Evolutionary conservation across 495 filamentous ascomycete species (phyloP).

Genomic region (Bombardia bombarda): DNA sequence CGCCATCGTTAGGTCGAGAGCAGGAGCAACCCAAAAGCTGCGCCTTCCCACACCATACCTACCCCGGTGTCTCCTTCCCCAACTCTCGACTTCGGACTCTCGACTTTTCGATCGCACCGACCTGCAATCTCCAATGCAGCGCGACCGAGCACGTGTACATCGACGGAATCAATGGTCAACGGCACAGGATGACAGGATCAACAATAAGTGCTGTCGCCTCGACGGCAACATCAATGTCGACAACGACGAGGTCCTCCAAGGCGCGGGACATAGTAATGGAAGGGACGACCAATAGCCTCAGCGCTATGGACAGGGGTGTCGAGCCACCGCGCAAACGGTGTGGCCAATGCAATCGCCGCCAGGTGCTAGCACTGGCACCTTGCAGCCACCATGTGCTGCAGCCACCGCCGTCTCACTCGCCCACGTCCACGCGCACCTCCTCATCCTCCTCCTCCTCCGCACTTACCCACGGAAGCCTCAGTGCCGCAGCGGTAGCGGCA

Average conservation of each 20-base stretch:
- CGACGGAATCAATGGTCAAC: slow-evolving; percentile 19
- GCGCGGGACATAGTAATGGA: background rate
- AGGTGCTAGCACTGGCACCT: background rate
- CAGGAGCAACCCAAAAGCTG: background rate
- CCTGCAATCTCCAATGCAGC: background rate
- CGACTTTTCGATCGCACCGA: background rate
- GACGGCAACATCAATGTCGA: slow-evolving; percentile 11
- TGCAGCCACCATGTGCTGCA: background rate
- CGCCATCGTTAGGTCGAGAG: background rate
- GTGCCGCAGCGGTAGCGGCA: slow-evolving; percentile 13
- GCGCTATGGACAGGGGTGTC: slow-evolving; percentile 16
- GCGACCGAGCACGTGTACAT: background rate
- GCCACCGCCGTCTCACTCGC: slow-evolving; percentile 3
- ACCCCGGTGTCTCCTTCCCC: background rate
- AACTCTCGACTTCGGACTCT: too few species aligned
- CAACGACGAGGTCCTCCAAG: background rate
- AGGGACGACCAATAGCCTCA: slow-evolving; percentile 4
- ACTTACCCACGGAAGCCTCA: slow-evolving; percentile 22
- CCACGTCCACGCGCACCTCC: slow-evolving; percentile 4
- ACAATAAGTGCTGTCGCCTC: slow-evolving; percentile 8
- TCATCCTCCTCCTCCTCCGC: slow-evolving; percentile 1
- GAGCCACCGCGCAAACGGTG: slow-evolving; percentile 18
- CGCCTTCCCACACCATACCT: background rate
- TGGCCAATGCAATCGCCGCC: slow-evolving; percentile 22
- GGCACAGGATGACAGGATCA: slow-evolving; percentile 10